These are phyloP conservation scores for Leccinum sublutescens DNA, from an alignment of 768 basidiomycete genomes.

Conservation along the genomic window DNA sequence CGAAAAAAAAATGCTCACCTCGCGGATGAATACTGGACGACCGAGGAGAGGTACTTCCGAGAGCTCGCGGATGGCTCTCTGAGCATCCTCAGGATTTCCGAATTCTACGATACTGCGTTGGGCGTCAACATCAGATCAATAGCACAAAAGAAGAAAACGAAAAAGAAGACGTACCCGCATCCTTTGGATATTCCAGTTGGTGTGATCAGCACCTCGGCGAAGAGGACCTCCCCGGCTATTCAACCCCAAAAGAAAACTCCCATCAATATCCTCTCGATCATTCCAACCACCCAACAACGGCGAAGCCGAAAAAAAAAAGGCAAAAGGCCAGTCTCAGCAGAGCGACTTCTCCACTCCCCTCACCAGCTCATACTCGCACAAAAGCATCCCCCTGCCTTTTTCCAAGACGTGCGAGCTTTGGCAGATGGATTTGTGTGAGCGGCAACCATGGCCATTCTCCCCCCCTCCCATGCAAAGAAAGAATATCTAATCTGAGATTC, in stretches of 20 bases:
- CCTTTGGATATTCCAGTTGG: slow-evolving; percentile 97
- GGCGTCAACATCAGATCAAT: slow-evolving; percentile 11
- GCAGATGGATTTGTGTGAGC: slow-evolving; percentile 34
- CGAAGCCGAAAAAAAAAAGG: slow-evolving; percentile 41
- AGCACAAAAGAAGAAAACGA: neutral
- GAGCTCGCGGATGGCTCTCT: slow-evolving; percentile 85
- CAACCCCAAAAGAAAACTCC: slow-evolving; percentile 87
- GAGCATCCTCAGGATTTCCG: slow-evolving; percentile 82
- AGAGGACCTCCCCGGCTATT: slow-evolving; percentile 99
- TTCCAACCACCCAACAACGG: slow-evolving; percentile 52
- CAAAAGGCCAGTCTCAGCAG: slow-evolving; percentile 38
- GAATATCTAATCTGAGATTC: slow-evolving; percentile 60
- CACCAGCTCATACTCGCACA: slow-evolving; percentile 36
- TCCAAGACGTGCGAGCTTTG: slow-evolving; percentile 34
- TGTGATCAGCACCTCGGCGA: slow-evolving; percentile 98
- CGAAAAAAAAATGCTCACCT: slow-evolving; percentile 50
- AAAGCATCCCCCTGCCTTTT: slow-evolving; percentile 33
- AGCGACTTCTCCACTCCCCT: slow-evolving; percentile 32
- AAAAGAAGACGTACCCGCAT: slow-evolving; percentile 78
- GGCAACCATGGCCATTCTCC: slow-evolving; percentile 27
- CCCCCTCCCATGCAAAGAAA: slow-evolving; percentile 44
- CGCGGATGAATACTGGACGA: slow-evolving; percentile 93
- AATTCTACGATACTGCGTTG: slow-evolving; percentile 88
- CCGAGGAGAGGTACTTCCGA: slow-evolving; percentile 90
- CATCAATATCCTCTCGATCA: slow-evolving; percentile 86